Base-by-base conservation (phyloP, 768 basidiomycete genomes). In the Kwoniella bestiolae region DNA sequence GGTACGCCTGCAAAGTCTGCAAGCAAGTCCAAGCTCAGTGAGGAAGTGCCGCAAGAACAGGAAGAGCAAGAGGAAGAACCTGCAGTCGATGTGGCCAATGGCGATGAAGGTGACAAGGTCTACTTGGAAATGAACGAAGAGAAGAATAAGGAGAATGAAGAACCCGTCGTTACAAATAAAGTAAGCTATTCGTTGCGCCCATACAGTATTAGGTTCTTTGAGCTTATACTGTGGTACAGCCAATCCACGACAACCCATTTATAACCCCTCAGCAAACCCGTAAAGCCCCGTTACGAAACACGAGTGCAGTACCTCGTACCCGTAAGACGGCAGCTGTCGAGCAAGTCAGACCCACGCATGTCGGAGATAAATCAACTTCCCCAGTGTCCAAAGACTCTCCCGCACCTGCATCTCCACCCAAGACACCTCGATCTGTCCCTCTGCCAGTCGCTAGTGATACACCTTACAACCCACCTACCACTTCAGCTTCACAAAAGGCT, bases 31-130 rank as follows among this genome's bases (percentile, higher is more conserved):
- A 68, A 68, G 44, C 34, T 57, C 25, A 66, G 57, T 23, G 65
- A 68, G 45, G 57, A 59, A 21, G 62, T 57, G 14, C 25, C 25
- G 6, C 29, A 32, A 34, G 65, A 58, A 35, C 35, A 65, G 26
- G 69, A 60, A 28, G 60, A 72, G 44, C 56, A 66, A 35, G 56
- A 41, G 11, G 65, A 73, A 26, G 68, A 67, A 18, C 52, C 29
- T 0, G 38, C 67, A 26, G 56, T 75, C 11, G 74, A 73, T 38
- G 62, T 74, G 23, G 69, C 68, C 5, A 53, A 76, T 14, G 67
- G 66, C 14, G 78, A 74, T 52, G 73, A 73, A 45, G 76, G 76
- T 11, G 76, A 80, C 55, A 58, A 68, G 38, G 69, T 75, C 7
- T 76, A 79, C 52, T 60, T 78, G 9, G 79, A 78, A 63, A 60